Base-by-base conservation (phyloP, 768 basidiomycete genomes). In the Leccinum obscurum region DNA sequence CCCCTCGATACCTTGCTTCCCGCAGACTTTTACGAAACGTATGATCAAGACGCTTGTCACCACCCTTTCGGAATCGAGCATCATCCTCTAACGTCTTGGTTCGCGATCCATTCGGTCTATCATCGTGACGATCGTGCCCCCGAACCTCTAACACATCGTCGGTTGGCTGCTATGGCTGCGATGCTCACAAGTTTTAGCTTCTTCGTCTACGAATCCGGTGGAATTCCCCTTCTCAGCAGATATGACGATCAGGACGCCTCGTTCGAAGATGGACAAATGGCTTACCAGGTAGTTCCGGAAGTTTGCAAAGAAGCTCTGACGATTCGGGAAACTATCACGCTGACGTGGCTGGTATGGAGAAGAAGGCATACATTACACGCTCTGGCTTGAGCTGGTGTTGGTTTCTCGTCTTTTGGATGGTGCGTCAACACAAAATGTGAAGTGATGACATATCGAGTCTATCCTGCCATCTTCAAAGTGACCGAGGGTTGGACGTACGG, bases 351-450 rank as follows among this genome's bases (percentile, higher is more conserved):
- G 56, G 63, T n/a, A 80, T 80, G 34, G 86, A 88, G 66, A 78
- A 75, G 59, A 81, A 77, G 60, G 86, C 87, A 37, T 84, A 87
- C 62, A 77, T 76, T 46, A 73, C 78, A 6, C 85, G 91, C 66
- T 78, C 89, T 50, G 56, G 66, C 2, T 72, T 90, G 20, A 85
- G 87, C 0, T 83, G 84, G 76, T 53, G 70, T 0, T 64, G 89
- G 32, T 93, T 93, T 74, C 67, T 91, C 24, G 64, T 81, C n/a
- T 94, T 94, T 76, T 94, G 92, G 92, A 77, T 84, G 66, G 87
- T 89, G 60, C 60, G 81, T 70, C 3, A 28, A 14, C 46, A 30
- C 50, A 22, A 60, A 7, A 30, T 6, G 2, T 26, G 39, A 54
- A n/a, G 20, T 17, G 26, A 28, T 22, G 17, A 11, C 49, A n/a